A percentile compares a stretch with the other conserved stretches of the same genome.
Evolutionary conservation across 1,284 basidiomycete species (phyloP).

Genomic region (Caloboletus inedulis): DNA sequence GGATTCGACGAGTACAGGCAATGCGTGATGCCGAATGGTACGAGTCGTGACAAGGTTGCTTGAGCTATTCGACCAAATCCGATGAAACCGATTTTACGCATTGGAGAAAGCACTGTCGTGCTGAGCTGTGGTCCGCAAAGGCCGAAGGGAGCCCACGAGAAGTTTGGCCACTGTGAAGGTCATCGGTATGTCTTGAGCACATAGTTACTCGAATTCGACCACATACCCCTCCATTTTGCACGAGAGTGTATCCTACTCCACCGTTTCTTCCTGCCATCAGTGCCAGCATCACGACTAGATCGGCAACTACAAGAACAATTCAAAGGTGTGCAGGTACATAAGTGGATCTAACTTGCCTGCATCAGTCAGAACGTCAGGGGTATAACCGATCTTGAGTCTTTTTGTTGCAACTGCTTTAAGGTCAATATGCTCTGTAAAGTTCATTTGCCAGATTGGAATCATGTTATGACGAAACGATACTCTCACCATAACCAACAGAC

Average conservation of each 20-base stretch:
- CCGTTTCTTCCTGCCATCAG: constrained; percentile 87
- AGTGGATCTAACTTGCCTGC: constrained; percentile 53
- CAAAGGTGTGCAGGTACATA: not conserved
- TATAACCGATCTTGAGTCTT: constrained; percentile 81
- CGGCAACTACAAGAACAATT: constrained; percentile 62
- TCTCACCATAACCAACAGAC: constrained; percentile 82
- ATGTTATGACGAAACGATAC: not conserved
- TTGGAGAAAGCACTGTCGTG: constrained; percentile 47
- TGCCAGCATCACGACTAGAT: constrained; percentile 82
- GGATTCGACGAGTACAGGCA: constrained; percentile 66
- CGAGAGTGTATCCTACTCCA: constrained; percentile 60
- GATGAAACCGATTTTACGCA: constrained; percentile 80
- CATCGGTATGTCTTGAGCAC: not conserved
- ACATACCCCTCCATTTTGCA: constrained; percentile 64
- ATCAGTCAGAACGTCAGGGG: constrained; percentile 86
- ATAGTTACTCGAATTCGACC: not conserved
- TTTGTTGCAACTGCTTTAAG: constrained; percentile 60
- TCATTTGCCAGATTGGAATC: not conserved
- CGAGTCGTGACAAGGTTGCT: constrained; percentile 70
- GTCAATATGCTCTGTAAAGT: constrained; percentile 74
- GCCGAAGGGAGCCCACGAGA: constrained; percentile 78
- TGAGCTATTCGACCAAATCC: constrained; percentile 94
- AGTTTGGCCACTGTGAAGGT: constrained; percentile 48
- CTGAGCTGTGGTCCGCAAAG: constrained; percentile 80
- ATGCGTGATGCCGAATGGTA: constrained; percentile 73